Evolutionary conservation across 352 stramenopile genomes (phyloP), one percentile per base, ranked within the genome.

Genomic region (Phytophthora aleatoria): DNA sequence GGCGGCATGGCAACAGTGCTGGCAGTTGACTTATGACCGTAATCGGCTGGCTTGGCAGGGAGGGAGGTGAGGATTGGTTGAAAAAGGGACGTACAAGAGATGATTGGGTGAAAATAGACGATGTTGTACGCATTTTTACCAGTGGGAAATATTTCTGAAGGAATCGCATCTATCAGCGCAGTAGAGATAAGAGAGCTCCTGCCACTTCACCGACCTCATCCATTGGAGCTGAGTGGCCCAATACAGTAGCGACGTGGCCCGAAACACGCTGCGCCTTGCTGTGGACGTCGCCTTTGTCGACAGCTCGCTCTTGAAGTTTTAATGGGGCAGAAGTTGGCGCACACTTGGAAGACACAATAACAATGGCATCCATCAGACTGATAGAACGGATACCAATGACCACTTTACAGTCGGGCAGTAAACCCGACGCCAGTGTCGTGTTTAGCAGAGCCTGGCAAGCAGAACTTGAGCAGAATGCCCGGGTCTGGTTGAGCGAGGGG

Each of bases 181-280:
- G 35, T 35, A 72, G 45, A 10, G 24, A 52, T 6, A 72, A 39
- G 16, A 72, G 48, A 26, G 33, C 20, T 26, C 50, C 50, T 26
- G 54, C 57, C 4, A 67, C 10, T 33, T 44, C 27, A 26, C 42
- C 50, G 3, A 67, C 43, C 1, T 72, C 56, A 12, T 69, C 62
- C 56, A 74, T 71, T 10, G 67, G 67, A 20, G 57, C 52, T 8
- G 67, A 70, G 36, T 74, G 67, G 0, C 54, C 61, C 2, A 74
- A 15, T 8, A 55, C 8, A 39, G 53, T 50, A 24, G 38, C 51
- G 2, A 74, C 27, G 42, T 71, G 57, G n/a, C 57, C 57, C 8
- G 58, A 66, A 12, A 39, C 7, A 3, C 24, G 47, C 33, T 38
- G 35, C 26, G 42, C 30, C 28, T 38, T 48, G 15, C 43, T 59